Base-by-base conservation (phyloP, 495 filamentous ascomycete genomes). In the Thermochaetoides thermophila region DNA sequence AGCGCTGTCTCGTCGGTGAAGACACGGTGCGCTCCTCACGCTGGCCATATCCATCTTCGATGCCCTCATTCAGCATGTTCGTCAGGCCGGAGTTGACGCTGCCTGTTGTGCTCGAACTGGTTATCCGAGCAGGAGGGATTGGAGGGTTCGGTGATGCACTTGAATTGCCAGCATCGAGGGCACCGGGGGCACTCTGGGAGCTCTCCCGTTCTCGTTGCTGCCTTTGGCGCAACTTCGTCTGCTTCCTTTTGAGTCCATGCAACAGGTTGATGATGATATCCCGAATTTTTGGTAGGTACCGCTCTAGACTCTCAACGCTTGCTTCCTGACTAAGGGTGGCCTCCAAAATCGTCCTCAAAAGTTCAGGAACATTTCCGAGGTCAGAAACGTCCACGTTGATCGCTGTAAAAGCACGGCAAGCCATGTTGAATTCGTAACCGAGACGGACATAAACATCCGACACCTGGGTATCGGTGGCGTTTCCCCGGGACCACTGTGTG, bases 401-500 rank as follows among this genome's bases (percentile, higher is more conserved):
- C 24, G 84, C 81, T 48, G 78, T 81, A 56, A 97, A 97, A 29
- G 89, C 85, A 24, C 89, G 78, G 56, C 85, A 95, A 6, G 89
- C 89, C 58, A 96, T 81, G 55, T 97, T 97, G 64, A 97, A 97
- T 56, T 97, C 89, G 53, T 96, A 97, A 10, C 91, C 89, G 34
- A 97, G 60, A 19, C 91, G 76, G 27, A 97, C 89, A 52, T 97
- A 97, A 42, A 97, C 89, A 55, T 97, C 89, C 17, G 86, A 94
- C 23, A 97, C 89, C 46, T 94, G 82, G 24, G 74, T 79, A 56
- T 97, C 89, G 31, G 84, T 84, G 31, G 89, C 84, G 41, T 75
- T 73, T 35, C 81, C 76, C 16, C 87, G 80, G 30, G 91, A 96
- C 89, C 89, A 97, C 63, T 86, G 78, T 28, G 89, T 97, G 17